Base-by-base conservation (phyloP, 805 yeast genomes). In the Yarrowia porcina region DNA sequence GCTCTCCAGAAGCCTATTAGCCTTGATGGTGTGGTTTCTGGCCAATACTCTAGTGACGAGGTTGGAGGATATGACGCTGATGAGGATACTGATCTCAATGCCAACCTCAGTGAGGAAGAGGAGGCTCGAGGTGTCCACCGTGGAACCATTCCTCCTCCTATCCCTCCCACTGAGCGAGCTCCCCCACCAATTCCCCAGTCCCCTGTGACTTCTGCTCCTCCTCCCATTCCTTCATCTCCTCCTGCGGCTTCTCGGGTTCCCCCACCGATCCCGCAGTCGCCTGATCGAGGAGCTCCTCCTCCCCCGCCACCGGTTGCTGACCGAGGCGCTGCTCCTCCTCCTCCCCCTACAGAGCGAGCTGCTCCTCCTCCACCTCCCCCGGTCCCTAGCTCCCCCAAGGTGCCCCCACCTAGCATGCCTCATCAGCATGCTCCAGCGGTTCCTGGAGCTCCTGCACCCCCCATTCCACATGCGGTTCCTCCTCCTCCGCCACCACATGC, bases 51-150 rank as follows among this genome's bases (percentile, higher is more conserved):
- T 0, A 72, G 68, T 47, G 66, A 67, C 25, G 76, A 76, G 63
- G 76, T 76, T 10, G 82, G 89, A 1, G 90, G 90, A 0, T 86
- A 86, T 68, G 90, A 87, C 63, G 90, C 90, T 0, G 91, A 87
- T 69, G 88, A 83, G 52, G 85, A 81, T 63, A 75, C 77, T 0
- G 77, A 71, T 59, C 60, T 66, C 44, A 67, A 70, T 35, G 69
- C 68, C 32, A 67, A 69, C 25, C 28, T 49, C 38, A 38, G 45
- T 18, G 60, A 28, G 28, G 65, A 64, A 15, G 66, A 52, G 45
- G 38, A 28, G 32, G 44, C 32, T 3, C 59, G 44, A 17, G 59
- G 44, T 35, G 44, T 13, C 12, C 59, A 35, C 20, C 56, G 56
- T 15, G 63, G 60, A 8, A 28, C 66, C 25, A 66, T 69, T 18